Conservation (phyloP, 2,329 filamentous ascomycete genomes). For the Fusarium odoratissimum region DNA sequence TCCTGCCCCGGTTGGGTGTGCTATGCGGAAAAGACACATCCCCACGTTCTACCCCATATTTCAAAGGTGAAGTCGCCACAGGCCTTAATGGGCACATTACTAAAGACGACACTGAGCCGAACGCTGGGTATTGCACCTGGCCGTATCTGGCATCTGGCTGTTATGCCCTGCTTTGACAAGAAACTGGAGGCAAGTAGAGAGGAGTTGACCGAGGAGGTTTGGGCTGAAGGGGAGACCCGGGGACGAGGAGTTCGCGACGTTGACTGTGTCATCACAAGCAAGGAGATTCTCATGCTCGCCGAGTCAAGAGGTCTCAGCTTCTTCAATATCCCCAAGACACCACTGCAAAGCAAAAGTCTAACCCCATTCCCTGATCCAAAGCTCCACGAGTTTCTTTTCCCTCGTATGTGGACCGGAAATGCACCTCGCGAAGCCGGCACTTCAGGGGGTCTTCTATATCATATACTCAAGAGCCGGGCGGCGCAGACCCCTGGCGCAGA, state of each 20-base stretch:
- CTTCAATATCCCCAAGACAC: constrained; percentile 72
- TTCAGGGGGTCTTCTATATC: constrained; percentile 89
- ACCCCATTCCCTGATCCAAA: constrained; percentile 77
- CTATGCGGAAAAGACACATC: constrained; percentile 98
- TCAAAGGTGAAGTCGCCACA: constrained; percentile 95
- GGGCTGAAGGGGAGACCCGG: constrained; percentile 66
- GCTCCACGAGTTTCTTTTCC: constrained; percentile 81
- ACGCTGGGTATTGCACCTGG: constrained; percentile 77
- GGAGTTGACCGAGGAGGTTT: constrained; percentile 86
- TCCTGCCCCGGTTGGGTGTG: constrained; percentile 98
- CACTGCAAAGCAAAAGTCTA: constrained; percentile 57
- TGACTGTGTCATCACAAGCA: constrained; percentile 97
- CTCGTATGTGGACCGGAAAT: constrained; percentile 56
- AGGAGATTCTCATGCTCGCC: constrained; percentile 91
- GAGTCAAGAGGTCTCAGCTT: constrained; percentile 83
- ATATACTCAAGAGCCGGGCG: constrained; percentile 82
- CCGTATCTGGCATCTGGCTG: constrained; percentile 90
- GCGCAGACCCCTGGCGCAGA: constrained; percentile 76
- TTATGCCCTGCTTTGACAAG: constrained; percentile 99
- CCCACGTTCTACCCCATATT: constrained; percentile 89
- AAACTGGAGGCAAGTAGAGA: constrained; percentile 95
- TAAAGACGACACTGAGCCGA: constrained; percentile 87
- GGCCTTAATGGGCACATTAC: constrained; percentile 86
- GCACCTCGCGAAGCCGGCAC: constrained; percentile 73
- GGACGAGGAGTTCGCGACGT: constrained; percentile 80